Conservation (phyloP, 176 grass and related monocot genomes). For the sorghum (Sorghum bicolor) region DNA sequence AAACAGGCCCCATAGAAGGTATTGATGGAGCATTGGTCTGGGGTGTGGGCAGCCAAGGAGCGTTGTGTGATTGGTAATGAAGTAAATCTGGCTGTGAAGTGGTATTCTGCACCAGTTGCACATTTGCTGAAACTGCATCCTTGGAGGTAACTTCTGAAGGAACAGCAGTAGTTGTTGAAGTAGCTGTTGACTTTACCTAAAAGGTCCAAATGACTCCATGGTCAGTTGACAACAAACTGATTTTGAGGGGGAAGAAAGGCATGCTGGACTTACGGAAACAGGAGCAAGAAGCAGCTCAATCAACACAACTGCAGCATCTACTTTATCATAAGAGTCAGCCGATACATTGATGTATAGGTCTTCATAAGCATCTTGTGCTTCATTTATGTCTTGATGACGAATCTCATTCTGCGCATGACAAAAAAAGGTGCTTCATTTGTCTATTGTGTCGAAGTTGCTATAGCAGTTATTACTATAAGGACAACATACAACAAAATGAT, state of each 20-base stretch:
- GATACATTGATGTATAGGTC: conserved; percentile 73
- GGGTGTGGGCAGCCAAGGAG: conserved; percentile 49
- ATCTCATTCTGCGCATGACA: conserved; percentile 67
- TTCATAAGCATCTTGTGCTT: conserved; percentile 62
- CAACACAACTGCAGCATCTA: conserved; percentile 78
- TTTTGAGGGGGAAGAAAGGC: background rate
- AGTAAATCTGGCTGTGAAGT: conserved; percentile 44
- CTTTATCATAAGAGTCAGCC: conserved; percentile 88
- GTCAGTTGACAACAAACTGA: conserved; percentile 29
- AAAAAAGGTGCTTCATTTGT: conserved; percentile 2
- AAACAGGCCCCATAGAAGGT: conserved; percentile 27
- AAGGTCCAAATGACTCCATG: conserved; percentile 3
- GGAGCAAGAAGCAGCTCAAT: conserved; percentile 83
- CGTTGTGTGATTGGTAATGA: conserved; percentile 56
- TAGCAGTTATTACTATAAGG: conserved; percentile 9
- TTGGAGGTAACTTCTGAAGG: conserved; percentile 27
- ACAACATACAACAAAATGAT: background rate
- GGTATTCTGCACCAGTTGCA: conserved; percentile 14
- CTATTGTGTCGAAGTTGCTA: conserved; percentile 8
- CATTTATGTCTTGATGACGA: conserved; percentile 59
- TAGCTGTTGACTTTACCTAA: conserved; percentile 42
- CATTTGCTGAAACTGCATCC: conserved; percentile 34
- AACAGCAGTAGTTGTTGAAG: conserved; percentile 30
- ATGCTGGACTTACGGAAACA: conserved; percentile 56
- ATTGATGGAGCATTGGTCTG: conserved; percentile 32